Percentiles rank a stretch among this genome's conserved stretches.
Evolutionary conservation across 805 yeast species (phyloP).

Genomic region (Teunomyces aglyptinius): DNA sequence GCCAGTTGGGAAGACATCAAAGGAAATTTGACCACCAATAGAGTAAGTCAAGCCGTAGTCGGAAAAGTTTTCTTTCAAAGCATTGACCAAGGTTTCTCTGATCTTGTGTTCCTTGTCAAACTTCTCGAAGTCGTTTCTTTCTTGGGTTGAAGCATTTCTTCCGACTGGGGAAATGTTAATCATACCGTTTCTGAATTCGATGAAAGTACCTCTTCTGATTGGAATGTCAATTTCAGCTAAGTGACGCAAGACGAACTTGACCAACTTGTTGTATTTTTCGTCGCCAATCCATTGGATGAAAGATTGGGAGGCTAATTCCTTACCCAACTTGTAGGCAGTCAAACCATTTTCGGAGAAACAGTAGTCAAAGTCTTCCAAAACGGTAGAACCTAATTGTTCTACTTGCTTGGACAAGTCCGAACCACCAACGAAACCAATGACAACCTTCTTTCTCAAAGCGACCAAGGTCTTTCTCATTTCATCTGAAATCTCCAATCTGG

Average conservation of each 20-base stretch:
- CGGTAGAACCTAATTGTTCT: constrained; percentile 86
- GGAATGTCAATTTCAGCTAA: constrained; percentile 87
- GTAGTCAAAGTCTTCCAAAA: constrained; percentile 83
- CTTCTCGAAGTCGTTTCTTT: constrained; percentile 89
- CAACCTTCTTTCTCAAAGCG: constrained; percentile 85
- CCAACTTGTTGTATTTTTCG: constrained; percentile 86
- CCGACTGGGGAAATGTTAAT: constrained; percentile 98
- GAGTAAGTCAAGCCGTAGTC: constrained; percentile 90
- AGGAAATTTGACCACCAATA: constrained; percentile 98
- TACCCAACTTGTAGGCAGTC: constrained; percentile 92
- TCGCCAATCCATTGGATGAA: constrained; percentile 96
- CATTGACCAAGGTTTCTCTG: constrained; percentile 82
- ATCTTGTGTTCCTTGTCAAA: constrained; percentile 77
- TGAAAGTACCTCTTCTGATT: constrained; percentile 96
- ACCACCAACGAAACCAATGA: constrained; percentile 97
- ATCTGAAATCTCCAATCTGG: constrained; percentile 74
- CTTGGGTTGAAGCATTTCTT: constrained; percentile 92
- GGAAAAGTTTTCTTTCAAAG: constrained; percentile 78
- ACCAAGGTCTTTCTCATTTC: constrained; percentile 73
- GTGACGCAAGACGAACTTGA: constrained; percentile 80
- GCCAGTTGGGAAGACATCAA: constrained; percentile 99
- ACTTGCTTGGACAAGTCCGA: constrained; percentile 90
- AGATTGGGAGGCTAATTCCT: constrained; percentile 86
- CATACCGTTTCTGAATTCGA: constrained; percentile 99
- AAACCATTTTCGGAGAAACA: constrained; percentile 97